A percentile compares a stretch with the other conserved stretches of the same genome.
phyloP scores from a whole-genome alignment of 768 basidiomycete species.

The Leccinum incarnatum region DNA sequence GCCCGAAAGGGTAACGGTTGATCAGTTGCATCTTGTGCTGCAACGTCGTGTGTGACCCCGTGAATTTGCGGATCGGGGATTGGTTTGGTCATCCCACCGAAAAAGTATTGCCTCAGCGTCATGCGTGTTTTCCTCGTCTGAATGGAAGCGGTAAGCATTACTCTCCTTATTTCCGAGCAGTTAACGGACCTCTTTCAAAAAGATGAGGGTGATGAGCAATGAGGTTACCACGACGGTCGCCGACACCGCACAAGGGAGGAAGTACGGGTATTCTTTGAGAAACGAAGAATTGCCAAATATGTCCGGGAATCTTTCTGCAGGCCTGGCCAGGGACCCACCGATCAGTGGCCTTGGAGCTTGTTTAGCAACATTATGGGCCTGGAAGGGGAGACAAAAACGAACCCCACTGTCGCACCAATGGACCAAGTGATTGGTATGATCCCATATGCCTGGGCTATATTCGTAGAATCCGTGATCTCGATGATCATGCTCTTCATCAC shows the following conservation, averaged over 20 bases:
- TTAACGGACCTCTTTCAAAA: slow-evolving; percentile 50
- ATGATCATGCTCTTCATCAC: slow-evolving; percentile 46
- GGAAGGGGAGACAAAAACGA: slow-evolving; percentile 10
- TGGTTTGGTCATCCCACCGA: slow-evolving; percentile 2
- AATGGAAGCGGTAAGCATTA: neutral
- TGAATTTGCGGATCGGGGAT: neutral
- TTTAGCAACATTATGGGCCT: slow-evolving; percentile 1
- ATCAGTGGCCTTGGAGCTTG: slow-evolving; percentile 53
- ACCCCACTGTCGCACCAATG: slow-evolving; percentile 44
- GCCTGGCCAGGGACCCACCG: slow-evolving; percentile 62
- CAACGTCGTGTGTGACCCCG: neutral
- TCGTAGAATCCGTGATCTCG: slow-evolving; percentile 40
- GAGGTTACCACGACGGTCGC: slow-evolving; percentile 52
- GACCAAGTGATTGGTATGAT: slow-evolving; percentile 54
- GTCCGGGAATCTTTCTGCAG: slow-evolving; percentile 62
- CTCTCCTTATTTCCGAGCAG: neutral
- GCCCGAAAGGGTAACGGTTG: slow-evolving; percentile 44
- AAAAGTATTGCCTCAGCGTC: slow-evolving; percentile 18
- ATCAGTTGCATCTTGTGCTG: neutral
- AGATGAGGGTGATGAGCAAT: slow-evolving; percentile 48
- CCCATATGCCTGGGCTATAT: slow-evolving; percentile 44
- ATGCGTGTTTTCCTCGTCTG: slow-evolving; percentile 17
- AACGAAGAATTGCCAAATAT: slow-evolving; percentile 56
- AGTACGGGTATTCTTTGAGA: slow-evolving; percentile 67
- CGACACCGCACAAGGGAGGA: slow-evolving; percentile 66